phyloP scores from a whole-genome alignment of 1,284 basidiomycete genomes.

The Ustilago tritici region DNA sequence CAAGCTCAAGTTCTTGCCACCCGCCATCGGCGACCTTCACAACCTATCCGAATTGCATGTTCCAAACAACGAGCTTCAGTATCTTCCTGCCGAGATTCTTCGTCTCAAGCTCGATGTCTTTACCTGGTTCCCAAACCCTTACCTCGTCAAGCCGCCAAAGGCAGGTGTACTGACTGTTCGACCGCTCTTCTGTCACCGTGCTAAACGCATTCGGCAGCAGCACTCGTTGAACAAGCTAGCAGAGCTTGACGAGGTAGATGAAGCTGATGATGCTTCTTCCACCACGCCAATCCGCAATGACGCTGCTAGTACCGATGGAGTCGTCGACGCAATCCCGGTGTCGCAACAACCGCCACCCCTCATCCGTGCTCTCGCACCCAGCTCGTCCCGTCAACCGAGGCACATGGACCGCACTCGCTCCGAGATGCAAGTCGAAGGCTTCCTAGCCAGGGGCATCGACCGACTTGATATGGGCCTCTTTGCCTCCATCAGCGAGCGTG shows the following conservation, averaged over 20 bases:
- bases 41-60: constrained; percentile 64
- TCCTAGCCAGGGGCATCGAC: constrained; percentile 45
- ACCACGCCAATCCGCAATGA: constrained; percentile 29
- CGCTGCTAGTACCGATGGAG: not conserved
- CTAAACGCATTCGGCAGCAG: constrained; percentile 21
- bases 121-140: constrained; percentile 65
- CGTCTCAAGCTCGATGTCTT: constrained; percentile 61
- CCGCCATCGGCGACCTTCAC: constrained; percentile 63
- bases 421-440: constrained; percentile 50
- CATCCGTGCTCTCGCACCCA: constrained; percentile 27
- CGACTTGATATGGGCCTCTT: constrained; percentile 28
- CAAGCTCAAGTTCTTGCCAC: constrained; percentile 58
- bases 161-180: constrained; percentile 38
- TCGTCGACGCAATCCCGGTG: not conserved
- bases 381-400: constrained; percentile 21
- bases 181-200: constrained; percentile 34
- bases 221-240: constrained; percentile 18
- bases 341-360: constrained; percentile 43
- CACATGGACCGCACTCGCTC: constrained; percentile 40
- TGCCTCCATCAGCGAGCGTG: constrained; percentile 33
- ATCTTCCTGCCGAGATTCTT: constrained; percentile 65
- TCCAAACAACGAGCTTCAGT: constrained; percentile 58
- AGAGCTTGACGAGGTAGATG: constrained; percentile 28
- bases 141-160: constrained; percentile 44
- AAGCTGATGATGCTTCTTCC: constrained; percentile 29